Conservation (phyloP, 108 stramenopile species). For the Fragilariopsis cylindrus region DNA sequence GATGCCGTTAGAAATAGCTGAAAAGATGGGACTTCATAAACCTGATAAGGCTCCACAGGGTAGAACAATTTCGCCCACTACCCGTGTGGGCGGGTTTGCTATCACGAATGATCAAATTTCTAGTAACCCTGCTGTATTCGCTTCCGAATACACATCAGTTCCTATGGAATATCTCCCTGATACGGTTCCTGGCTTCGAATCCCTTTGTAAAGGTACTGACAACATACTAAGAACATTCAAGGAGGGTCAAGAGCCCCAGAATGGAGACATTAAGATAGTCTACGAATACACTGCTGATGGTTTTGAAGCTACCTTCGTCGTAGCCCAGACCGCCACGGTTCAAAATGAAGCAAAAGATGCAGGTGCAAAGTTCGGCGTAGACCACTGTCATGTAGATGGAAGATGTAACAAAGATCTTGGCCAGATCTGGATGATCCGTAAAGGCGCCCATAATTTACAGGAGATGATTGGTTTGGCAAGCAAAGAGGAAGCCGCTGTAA, state of each 20-base stretch:
- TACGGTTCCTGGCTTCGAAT: constrained; percentile 37
- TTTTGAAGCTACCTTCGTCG: constrained; percentile 57
- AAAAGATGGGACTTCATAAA: constrained; percentile 32
- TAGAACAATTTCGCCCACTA: constrained; percentile 29
- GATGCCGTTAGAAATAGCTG: constrained; percentile 35
- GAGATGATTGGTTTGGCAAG: constrained; percentile 59
- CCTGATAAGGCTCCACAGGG: constrained; percentile 34
- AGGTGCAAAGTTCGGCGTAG: constrained; percentile 25
- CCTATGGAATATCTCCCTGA: constrained; percentile 44
- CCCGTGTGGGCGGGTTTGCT: constrained; percentile 51
- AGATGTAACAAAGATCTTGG: constrained; percentile 50
- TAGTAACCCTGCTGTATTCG: constrained; percentile 37
- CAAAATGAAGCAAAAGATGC: constrained; percentile 48
- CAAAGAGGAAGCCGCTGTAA: constrained; percentile 31
- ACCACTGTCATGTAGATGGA: constrained; percentile 36
- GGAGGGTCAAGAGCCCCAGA: constrained; percentile 45
- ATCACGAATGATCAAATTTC: constrained; percentile 40
- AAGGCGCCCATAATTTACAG: constrained; percentile 38
- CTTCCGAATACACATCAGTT: constrained; percentile 40
- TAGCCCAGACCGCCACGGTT: constrained; percentile 41
- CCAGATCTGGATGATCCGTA: constrained; percentile 55
- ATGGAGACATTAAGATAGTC: constrained; percentile 53
- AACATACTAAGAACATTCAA: constrained; percentile 46
- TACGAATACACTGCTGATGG: constrained; percentile 48
- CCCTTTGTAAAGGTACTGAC: constrained; percentile 37